A percentile compares a stretch with the other conserved stretches of the same genome.
These are phyloP conservation scores for Ustilago cynodontis DNA, from an alignment of 1,284 basidiomycete species.

Conservation along the genomic window DNA sequence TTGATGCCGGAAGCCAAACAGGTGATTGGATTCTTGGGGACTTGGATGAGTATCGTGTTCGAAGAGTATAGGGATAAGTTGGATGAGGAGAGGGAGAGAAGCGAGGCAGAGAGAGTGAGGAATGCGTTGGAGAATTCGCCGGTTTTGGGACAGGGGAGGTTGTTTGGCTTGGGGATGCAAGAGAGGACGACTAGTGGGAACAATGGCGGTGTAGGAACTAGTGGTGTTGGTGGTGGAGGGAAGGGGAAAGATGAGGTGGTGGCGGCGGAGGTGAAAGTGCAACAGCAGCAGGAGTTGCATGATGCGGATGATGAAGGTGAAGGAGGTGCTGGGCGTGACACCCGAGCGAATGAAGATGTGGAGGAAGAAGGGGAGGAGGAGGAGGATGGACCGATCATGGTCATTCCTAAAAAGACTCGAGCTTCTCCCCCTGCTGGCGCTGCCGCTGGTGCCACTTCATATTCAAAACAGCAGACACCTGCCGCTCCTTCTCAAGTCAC, in stretches of 20 bases:
- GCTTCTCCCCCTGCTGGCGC: slow-evolving; percentile 14
- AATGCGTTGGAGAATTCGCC: slow-evolving; percentile 15
- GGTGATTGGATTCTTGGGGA: slow-evolving; percentile 88
- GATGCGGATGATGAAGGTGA: slow-evolving; percentile 7
- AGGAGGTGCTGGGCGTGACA: not conserved
- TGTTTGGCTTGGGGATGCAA: not conserved
- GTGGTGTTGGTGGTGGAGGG: not conserved
- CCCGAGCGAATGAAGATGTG: slow-evolving; percentile 17
- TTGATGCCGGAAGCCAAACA: slow-evolving; percentile 85
- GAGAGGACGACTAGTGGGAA: not conserved
- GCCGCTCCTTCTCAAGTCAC: slow-evolving; percentile 1
- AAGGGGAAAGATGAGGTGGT: slow-evolving; percentile 6
- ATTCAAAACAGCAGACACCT: not conserved
- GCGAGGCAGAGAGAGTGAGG: slow-evolving; percentile 20
- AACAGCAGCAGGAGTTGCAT: slow-evolving; percentile 1
- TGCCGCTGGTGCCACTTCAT: no score
- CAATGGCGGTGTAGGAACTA: not conserved
- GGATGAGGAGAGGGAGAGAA: slow-evolving; percentile 41
- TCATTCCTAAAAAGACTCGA: slow-evolving; percentile 47
- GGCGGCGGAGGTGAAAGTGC: slow-evolving; percentile 4
- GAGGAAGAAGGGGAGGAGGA: slow-evolving; percentile 36
- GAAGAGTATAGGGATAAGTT: slow-evolving; percentile 64
- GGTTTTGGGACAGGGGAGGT: not conserved
- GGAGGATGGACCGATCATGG: slow-evolving; percentile 63
- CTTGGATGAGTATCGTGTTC: slow-evolving; percentile 90